Evolutionary conservation across 805 yeast genomes (phyloP).

Genomic region (Starmerella geochares): DNA sequence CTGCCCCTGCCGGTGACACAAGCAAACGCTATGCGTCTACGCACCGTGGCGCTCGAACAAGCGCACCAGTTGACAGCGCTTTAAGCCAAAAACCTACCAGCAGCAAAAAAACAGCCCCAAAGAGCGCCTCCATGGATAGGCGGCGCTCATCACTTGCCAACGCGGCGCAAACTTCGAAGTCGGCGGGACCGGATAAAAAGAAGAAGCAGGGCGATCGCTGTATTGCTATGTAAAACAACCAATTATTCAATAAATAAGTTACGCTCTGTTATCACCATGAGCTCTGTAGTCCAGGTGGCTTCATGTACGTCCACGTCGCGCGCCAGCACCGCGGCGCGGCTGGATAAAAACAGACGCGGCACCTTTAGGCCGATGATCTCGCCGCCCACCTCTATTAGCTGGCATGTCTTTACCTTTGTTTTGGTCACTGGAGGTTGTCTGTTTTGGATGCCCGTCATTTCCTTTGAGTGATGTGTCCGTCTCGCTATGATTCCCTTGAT

Average conservation of each 20-base stretch:
- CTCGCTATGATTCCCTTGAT: too few relatives aligned
- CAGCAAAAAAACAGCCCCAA: neutral
- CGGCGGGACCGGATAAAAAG: conserved; percentile 3
- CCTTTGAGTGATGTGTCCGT: neutral
- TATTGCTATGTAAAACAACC: neutral
- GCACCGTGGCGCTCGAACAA: too few relatives aligned
- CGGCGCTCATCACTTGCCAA: neutral
- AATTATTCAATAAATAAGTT: neutral
- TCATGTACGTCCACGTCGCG: conserved; percentile 1
- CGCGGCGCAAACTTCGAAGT: neutral
- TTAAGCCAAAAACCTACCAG: neutral
- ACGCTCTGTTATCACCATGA: too few relatives aligned
- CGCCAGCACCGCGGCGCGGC: conserved; percentile 1
- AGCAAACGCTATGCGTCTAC: too few relatives aligned
- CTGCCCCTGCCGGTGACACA: neutral
- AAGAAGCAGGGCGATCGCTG: neutral
- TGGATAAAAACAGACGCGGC: neutral
- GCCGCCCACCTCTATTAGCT: neutral
- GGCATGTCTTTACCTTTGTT: neutral
- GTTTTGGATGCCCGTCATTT: neutral
- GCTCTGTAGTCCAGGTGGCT: too few relatives aligned
- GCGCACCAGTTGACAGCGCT: too few relatives aligned
- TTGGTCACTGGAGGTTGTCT: neutral
- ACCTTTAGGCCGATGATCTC: neutral
- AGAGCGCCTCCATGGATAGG: neutral